Percentiles rank a stretch among this genome's conserved stretches.
These are phyloP conservation scores for Colletotrichum sp. DNA, from an alignment of 2,329 filamentous ascomycete genomes.

Conservation along the genomic window DNA sequence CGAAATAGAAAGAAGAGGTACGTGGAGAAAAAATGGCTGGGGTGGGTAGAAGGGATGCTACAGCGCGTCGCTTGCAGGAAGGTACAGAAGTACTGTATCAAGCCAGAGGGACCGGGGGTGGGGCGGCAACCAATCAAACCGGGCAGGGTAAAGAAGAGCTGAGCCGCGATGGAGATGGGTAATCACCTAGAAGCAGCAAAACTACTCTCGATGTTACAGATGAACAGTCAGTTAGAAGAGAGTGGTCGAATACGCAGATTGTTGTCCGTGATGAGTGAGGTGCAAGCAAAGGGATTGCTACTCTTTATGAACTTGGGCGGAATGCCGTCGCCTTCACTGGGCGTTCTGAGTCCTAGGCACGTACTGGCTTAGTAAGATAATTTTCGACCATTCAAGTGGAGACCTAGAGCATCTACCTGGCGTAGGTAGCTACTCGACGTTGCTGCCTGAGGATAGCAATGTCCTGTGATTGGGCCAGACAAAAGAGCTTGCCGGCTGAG, in stretches of 20 bases:
- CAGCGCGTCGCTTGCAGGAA: neutral
- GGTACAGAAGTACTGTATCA: neutral
- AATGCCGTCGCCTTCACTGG: neutral
- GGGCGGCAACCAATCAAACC: neutral
- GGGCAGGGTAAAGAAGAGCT: neutral
- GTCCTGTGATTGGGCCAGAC: neutral
- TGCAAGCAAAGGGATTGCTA: neutral
- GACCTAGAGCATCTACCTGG: neutral
- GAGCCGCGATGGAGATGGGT: neutral
- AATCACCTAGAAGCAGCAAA: neutral
- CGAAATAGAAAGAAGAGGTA: neutral
- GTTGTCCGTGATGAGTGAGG: neutral
- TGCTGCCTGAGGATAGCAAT: constrained; percentile 2
- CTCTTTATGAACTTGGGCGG: neutral
- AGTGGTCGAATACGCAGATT: neutral
- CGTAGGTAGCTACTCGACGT: neutral
- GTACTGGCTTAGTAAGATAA: neutral
- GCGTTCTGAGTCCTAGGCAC: neutral
- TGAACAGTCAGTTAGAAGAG: neutral
- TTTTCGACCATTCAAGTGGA: neutral
- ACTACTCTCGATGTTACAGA: neutral
- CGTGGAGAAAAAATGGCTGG: constrained; percentile 21
- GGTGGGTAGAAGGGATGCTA: constrained; percentile 2
- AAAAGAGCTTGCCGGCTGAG: neutral
- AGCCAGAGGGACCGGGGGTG: neutral